These are phyloP conservation scores for Solanum pennellii DNA, from an alignment of 257 asterid species.

Conservation along the genomic window DNA sequence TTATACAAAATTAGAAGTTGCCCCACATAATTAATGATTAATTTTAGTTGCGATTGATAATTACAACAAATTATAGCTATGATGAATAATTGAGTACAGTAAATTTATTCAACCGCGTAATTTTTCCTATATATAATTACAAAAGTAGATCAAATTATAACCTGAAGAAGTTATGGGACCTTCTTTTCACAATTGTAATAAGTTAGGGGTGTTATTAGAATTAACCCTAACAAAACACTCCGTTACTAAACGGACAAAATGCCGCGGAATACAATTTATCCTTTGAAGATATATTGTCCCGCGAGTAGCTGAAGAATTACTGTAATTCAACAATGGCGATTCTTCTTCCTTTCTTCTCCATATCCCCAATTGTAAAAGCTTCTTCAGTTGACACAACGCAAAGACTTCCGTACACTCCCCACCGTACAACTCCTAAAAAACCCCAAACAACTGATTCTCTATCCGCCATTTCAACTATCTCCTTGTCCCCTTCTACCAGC, in stretches of 20 bases:
- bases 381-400: slow-evolving; percentile 64
- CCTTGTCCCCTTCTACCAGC: slow-evolving; percentile 12
- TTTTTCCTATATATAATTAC: no score
- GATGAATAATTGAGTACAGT: no score
- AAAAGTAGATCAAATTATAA: background rate
- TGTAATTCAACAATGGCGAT: slow-evolving; percentile 25
- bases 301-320: background rate
- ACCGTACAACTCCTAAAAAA: slow-evolving; percentile 62
- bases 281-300: background rate
- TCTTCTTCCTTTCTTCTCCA: slow-evolving; percentile 27
- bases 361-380: slow-evolving; percentile 15
- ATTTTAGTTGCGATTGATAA: no score
- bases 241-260: background rate
- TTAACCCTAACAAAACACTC: background rate
- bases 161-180: background rate
- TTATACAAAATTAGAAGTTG: no score
- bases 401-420: slow-evolving; percentile 64
- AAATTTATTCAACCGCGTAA: no score
- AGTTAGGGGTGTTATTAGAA: background rate
- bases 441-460: slow-evolving; percentile 5
- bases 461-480: slow-evolving; percentile 11
- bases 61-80: no score
- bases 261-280: background rate
- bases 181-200: background rate
- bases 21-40: no score